Base-by-base conservation (phyloP, 352 stramenopile species). In the Globisporangium cederbergense region DNA sequence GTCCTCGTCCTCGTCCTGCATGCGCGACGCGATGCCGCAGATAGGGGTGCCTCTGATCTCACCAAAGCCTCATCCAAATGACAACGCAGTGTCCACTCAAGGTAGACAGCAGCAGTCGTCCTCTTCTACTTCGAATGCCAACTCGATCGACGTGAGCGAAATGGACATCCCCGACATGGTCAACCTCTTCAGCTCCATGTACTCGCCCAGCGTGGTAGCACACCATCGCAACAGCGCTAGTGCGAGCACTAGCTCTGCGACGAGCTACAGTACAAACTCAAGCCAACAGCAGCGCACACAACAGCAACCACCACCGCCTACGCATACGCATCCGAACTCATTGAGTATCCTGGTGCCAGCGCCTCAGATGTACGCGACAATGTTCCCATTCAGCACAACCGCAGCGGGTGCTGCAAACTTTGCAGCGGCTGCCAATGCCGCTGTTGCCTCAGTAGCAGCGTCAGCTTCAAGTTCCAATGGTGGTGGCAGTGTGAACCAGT, bases 181-280 rank as follows among this genome's bases (percentile, higher is more conserved):
- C 18, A 81, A 76, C 53, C 60, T 93, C 56, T 90, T 90, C 47
- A 90, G 73, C 64, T 81, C 82, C 2, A 86, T 91, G 50, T 83
- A 90, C 65, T 83, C 77, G 9, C 75, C 77, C 13, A 64, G 56
- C 42, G 62, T 53, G 56, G 45, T 36, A 3, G 38, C 14, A 9
- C 50, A 22, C 38, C 58, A 36, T 49, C 62, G 20, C 14, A 68
- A 30, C 16, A 57, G 18, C 56, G 28, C 16, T 50, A 60, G 30
- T 32, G 43, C n/a, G 40, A 58, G 43, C 36, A 14, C 36, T 14
- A 40, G 34, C 52, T 54, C 25, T 36, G 13, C 49, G 13, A 45
- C 38, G 13, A 47, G 8, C 43, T 34, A 18, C 46, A 66, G 47
- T n/a, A 34, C 40, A 42, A 47, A 14, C 40, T 10, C 28, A 46